Evolutionary conservation across 208 protist genomes (phyloP).

Genomic region (Crithidia mellificae): DNA sequence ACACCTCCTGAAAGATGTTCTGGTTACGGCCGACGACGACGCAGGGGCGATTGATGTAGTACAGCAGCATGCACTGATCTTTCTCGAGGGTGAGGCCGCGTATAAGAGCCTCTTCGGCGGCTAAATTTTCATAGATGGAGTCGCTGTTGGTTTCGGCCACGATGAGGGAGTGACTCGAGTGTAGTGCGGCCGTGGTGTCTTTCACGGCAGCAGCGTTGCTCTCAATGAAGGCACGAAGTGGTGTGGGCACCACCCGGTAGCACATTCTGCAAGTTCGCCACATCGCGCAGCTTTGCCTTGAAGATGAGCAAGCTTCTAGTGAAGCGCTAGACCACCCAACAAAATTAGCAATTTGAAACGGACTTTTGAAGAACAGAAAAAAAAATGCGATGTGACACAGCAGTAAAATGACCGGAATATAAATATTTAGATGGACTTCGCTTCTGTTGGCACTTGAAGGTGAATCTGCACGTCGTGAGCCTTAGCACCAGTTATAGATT

Average conservation of each 20-base stretch:
- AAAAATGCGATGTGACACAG: too few relatives aligned
- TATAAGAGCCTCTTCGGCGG: slow-evolving; percentile 72
- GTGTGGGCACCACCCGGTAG: background rate
- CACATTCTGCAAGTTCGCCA: background rate
- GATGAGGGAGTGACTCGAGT: slow-evolving; percentile 8
- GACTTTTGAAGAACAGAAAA: too few relatives aligned
- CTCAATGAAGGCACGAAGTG: slow-evolving; percentile 1
- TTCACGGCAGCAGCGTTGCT: slow-evolving; percentile 11
- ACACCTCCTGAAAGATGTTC: slow-evolving; percentile 71
- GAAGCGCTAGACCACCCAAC: background rate
- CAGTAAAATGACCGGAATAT: too few relatives aligned
- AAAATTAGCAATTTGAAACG: background rate
- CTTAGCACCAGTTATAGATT: too few relatives aligned
- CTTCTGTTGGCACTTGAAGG: too few relatives aligned
- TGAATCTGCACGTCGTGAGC: too few relatives aligned
- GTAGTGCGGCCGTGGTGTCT: slow-evolving; percentile 4
- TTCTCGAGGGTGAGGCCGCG: slow-evolving; percentile 51
- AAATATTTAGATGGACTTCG: too few relatives aligned
- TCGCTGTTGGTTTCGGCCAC: slow-evolving; percentile 47
- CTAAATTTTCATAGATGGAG: slow-evolving; percentile 76
- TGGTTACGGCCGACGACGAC: slow-evolving; percentile 88
- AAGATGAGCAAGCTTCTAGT: background rate
- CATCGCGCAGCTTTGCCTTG: too few relatives aligned
- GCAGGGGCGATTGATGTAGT: slow-evolving; percentile 83
- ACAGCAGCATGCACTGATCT: slow-evolving; percentile 46